Evolutionary conservation across 106 monocot species (phyloP).

Genomic region (Iris macrosiphon): DNA sequence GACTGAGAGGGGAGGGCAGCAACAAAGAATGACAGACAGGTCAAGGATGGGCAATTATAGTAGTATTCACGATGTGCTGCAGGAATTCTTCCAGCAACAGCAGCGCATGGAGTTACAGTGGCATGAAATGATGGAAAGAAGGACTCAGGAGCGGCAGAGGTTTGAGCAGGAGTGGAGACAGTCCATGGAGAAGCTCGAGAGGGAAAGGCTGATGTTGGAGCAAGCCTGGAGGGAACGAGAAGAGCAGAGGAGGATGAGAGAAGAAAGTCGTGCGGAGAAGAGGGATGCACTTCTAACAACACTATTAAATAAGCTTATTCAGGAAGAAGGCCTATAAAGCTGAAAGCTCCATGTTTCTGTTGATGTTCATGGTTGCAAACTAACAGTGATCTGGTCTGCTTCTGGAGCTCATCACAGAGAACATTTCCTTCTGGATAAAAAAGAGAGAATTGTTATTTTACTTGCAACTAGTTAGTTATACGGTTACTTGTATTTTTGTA

Average conservation of each 20-base stretch:
- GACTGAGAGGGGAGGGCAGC: conserved; percentile 19
- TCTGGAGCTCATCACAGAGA: no score
- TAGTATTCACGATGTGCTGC: conserved; percentile 52
- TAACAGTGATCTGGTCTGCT: no score
- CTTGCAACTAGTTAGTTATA: no score
- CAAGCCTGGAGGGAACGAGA: conserved; percentile 88
- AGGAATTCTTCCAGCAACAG: conserved; percentile 84
- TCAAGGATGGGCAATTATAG: conserved; percentile 11
- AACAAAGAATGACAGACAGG: conserved; percentile 24
- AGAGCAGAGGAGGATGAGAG: conserved; percentile 86
- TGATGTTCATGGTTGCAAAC: no score
- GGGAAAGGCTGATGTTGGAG: conserved; percentile 85
- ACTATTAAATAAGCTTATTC: conserved; percentile 74
- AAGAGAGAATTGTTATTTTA: no score
- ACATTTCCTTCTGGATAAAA: no score
- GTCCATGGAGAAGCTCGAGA: conserved; percentile 89
- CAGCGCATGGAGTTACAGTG: conserved; percentile 70
- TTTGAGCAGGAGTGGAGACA: conserved; percentile 87
- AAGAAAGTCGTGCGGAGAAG: conserved; percentile 80
- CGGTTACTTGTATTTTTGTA: no score
- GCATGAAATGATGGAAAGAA: conserved; percentile 69
- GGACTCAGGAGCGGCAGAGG: conserved; percentile 48
- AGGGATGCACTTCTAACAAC: conserved; percentile 77
- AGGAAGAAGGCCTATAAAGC: no score
- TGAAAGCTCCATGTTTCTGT: no score